A percentile compares a stretch with the other conserved stretches of the same genome.
Conservation (phyloP, 257 asterid species). For the Nicotiana sylvestris region DNA sequence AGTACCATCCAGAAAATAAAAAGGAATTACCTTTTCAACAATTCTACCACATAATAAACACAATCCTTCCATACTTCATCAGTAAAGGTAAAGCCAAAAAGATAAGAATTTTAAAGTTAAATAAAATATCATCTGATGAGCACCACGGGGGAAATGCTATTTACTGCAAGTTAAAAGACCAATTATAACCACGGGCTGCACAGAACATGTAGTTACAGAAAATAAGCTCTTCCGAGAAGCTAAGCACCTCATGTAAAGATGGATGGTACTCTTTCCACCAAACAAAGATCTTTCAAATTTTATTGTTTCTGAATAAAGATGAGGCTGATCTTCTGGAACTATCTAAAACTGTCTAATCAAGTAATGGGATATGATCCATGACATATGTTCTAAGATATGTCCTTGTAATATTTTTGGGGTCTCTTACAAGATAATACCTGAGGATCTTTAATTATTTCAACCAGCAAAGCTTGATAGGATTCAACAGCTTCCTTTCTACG, state of each 20-base stretch:
- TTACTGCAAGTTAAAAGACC: neutral
- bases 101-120: neutral
- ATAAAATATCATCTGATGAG: neutral
- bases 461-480: constrained; percentile 87
- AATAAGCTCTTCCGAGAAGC: neutral
- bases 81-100: neutral
- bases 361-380: neutral
- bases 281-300: neutral
- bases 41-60: neutral
- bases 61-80: neutral
- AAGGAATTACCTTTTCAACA: neutral
- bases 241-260: neutral
- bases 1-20: neutral
- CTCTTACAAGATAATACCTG: constrained; percentile 46
- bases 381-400: neutral
- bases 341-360: neutral
- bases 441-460: constrained; percentile 93
- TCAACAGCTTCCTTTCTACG: constrained; percentile 92
- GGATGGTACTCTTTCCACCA: neutral
- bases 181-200: neutral
- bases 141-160: neutral
- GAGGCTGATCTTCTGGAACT: neutral
- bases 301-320: neutral
- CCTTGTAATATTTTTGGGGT: neutral
- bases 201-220: neutral